phyloP scores from a whole-genome alignment of 441 rosid species.

The Iberis amara region DNA sequence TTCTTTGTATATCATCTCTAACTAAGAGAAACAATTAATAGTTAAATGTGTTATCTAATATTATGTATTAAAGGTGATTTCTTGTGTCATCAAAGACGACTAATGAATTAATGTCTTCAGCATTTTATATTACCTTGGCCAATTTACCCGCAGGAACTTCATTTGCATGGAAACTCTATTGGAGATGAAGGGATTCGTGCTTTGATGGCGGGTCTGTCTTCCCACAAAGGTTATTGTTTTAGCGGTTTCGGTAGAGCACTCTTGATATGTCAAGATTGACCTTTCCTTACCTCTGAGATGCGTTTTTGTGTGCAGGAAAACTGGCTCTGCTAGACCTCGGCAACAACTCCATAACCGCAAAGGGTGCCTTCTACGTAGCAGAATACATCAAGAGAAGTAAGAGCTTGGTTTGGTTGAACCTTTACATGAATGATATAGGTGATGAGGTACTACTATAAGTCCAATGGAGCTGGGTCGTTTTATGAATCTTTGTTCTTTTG shows the following conservation, averaged over 20 bases:
- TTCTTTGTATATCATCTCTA: neutral
- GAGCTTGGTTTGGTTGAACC: conserved; percentile 86
- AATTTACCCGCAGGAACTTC: conserved; percentile 64
- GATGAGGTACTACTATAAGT: conserved; percentile 57
- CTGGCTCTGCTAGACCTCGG: conserved; percentile 79
- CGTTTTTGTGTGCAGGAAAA: conserved; percentile 49
- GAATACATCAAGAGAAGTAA: conserved; percentile 84
- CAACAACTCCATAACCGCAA: conserved; percentile 77
- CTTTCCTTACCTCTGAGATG: conserved; percentile 19
- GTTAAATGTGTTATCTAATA: conserved; percentile 4
- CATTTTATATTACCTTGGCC: neutral
- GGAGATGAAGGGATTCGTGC: conserved; percentile 95
- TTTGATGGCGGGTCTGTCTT: conserved; percentile 72
- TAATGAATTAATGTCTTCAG: conserved; percentile 12
- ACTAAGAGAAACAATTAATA: conserved; percentile 1
- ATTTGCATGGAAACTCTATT: conserved; percentile 86
- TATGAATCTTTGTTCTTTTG: neutral
- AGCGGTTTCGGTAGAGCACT: conserved; percentile 16
- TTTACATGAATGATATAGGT: conserved; percentile 94
- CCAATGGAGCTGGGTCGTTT: conserved; percentile 7
- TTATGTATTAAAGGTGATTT: conserved; percentile 2
- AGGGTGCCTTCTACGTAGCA: conserved; percentile 76
- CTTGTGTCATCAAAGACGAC: neutral
- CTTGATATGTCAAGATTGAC: neutral
- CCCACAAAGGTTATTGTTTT: conserved; percentile 57